phyloP scores from a whole-genome alignment of 768 basidiomycete genomes.

The Phaffia australis region DNA sequence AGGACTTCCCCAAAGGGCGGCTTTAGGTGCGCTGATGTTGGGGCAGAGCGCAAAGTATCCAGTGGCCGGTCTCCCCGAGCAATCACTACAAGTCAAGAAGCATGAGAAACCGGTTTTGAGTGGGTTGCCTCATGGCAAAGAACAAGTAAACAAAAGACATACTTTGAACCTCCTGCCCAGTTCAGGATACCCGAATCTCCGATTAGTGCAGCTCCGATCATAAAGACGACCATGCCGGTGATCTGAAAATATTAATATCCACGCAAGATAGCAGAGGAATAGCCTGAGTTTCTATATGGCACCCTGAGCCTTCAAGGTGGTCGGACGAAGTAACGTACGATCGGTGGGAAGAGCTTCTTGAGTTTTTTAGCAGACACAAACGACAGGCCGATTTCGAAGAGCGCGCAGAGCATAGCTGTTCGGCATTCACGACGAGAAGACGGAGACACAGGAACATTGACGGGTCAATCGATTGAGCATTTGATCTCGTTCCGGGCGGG shows the following conservation, averaged over 20 bases:
- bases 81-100: constrained; percentile 38
- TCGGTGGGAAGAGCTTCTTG: constrained; percentile 64
- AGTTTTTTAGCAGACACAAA: constrained; percentile 49
- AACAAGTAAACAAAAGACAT: neutral
- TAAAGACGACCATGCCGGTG: constrained; percentile 66
- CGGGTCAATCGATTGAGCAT: neutral
- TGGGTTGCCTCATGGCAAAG: too few relatives aligned
- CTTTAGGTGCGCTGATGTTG: constrained; percentile 55
- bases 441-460: constrained; percentile 43
- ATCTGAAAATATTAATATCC: too few relatives aligned
- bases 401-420: constrained; percentile 56
- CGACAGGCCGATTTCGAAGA: constrained; percentile 67
- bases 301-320: too few relatives aligned
- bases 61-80: constrained; percentile 49
- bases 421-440: too few relatives aligned
- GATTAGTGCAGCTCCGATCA: constrained; percentile 69
- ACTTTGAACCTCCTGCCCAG: constrained; percentile 74
- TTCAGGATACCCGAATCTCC: constrained; percentile 62
- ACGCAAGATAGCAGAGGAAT: too few relatives aligned
- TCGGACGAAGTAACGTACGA: constrained; percentile 42
- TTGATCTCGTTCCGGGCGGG: neutral
- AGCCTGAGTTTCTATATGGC: too few relatives aligned
- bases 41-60: constrained; percentile 67
- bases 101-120: too few relatives aligned
- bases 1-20: constrained; percentile 63